Base-by-base conservation (phyloP, 768 basidiomycete genomes). In the Grammothele lineata region DNA sequence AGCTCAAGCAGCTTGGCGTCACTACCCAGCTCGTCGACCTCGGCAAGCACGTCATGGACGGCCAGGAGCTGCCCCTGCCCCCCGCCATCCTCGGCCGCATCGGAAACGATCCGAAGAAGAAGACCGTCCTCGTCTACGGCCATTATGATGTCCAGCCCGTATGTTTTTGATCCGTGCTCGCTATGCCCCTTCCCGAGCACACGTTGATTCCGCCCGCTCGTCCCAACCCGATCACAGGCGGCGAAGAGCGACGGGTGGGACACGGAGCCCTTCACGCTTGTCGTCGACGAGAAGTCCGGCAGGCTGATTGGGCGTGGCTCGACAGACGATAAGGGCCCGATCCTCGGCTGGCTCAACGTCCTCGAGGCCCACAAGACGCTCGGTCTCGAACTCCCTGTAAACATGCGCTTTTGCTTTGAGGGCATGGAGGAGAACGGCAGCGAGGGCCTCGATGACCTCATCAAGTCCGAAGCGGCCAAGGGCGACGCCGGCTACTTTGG, bases 391-490 rank as follows among this genome's bases (percentile, higher is more conserved):
- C 76, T 96, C 17, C 94, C 94, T 1, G 90, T 97, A 22, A 96
- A 97, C 63, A 67, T 97, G 45, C 80, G 81, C 54, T 83, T 89
- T 72, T 91, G 88, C 73, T 93, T 98, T 57, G 95, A 98, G 64
- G 94, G 89, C 4, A 98, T 96, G 94, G 95, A 98, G 65, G 95
- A 98, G 71, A 85, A 77, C 51, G 94, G 93, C 5, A 89, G 86
- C 34, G 88, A 90, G 56, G 92, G 93, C 1, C 75, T 97, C 11
- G 93, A 96, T 57, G 87, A 89, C 26, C 78, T 95, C 36, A 90
- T 97, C 51, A 66, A 74, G 50, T 71, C 72, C 39, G 93, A 96
- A 71, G 79, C 81, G 10, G 70, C 77, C 34, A 74, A 77, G 37
- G 85, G 84, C 30, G 68, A 70, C 52, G 69, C 73, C 40, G 77